A percentile compares a stretch with the other conserved stretches of the same genome.
Evolutionary conservation across 768 basidiomycete genomes (phyloP).

Genomic region (Fibroporia radiculosa): DNA sequence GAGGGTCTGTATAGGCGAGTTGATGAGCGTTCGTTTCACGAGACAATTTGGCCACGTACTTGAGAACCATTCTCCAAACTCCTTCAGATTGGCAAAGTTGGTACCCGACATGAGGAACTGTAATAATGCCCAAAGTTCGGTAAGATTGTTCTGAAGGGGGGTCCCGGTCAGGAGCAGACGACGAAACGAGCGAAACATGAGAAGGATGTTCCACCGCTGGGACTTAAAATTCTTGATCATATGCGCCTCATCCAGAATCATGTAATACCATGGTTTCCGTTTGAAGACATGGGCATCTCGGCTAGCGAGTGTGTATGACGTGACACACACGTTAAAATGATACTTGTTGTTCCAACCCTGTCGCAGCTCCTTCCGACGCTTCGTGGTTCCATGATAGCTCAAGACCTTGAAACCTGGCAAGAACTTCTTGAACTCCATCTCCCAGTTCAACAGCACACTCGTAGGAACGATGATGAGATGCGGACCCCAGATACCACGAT

Average conservation of each 20-base stretch:
- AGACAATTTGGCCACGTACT: conserved; percentile 44
- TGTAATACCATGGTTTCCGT: conserved; percentile 91
- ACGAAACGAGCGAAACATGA: conserved; percentile 82
- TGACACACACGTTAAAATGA: conserved; percentile 91
- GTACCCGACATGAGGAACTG: conserved; percentile 91
- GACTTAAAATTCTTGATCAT: conserved; percentile 98
- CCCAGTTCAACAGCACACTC: conserved; percentile 92
- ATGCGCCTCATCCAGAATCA: conserved; percentile 94
- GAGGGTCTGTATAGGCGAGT: conserved; percentile 55
- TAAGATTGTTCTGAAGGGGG: conserved; percentile 92
- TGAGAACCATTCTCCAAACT: conserved; percentile 95
- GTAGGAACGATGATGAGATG: conserved; percentile 92
- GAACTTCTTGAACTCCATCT: conserved; percentile 96
- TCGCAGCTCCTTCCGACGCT: conserved; percentile 83
- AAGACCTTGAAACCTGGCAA: conserved; percentile 80
- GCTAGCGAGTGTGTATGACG: conserved; percentile 88
- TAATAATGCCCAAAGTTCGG: conserved; percentile 90
- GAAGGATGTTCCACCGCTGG: conserved; percentile 85
- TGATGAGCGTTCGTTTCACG: not conserved
- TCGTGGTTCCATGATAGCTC: conserved; percentile 85
- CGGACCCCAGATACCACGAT: conserved; percentile 87
- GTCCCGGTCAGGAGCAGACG: conserved; percentile 92
- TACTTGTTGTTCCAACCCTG: conserved; percentile 88
- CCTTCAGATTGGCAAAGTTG: conserved; percentile 84
- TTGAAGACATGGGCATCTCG: conserved; percentile 88